Evolutionary conservation across 176 grass and related monocot species (phyloP).

Genomic region (Canna indica): DNA sequence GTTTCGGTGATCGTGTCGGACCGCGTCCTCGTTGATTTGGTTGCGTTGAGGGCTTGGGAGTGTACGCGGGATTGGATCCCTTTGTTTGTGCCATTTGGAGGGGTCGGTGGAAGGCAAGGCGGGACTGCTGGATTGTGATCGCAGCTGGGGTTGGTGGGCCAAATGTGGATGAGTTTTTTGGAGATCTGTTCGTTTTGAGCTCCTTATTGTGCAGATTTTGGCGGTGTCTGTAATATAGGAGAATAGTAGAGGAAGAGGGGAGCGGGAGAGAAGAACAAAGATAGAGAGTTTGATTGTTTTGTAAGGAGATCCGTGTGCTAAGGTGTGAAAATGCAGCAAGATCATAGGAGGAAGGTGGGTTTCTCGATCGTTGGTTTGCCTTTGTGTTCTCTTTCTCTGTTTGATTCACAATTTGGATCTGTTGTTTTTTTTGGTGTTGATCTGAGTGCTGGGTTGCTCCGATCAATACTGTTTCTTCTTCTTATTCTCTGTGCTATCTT

Average conservation of each 20-base stretch:
- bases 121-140: conserved; percentile 14
- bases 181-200: conserved; percentile 1
- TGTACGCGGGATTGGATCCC: conserved; percentile 21
- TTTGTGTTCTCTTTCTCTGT: conserved; percentile 4
- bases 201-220: conserved; percentile 3
- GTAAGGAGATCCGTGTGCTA: not conserved
- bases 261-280: conserved; percentile 2
- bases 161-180: conserved; percentile 28
- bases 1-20: not conserved
- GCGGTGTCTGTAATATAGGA: not conserved
- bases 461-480: not conserved
- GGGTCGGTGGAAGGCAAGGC: conserved; percentile 3
- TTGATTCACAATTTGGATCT: conserved; percentile 1
- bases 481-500: not conserved
- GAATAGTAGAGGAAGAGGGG: not conserved
- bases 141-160: conserved; percentile 24
- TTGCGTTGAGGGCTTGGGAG: conserved; percentile 9
- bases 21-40: not conserved
- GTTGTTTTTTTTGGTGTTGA: not conserved
- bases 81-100: conserved; percentile 1
- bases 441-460: not conserved
- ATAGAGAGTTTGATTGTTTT: conserved; percentile 1
- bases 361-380: conserved; percentile 6
- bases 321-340: conserved; percentile 30
- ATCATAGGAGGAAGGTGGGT: conserved; percentile 42